Base-by-base conservation (phyloP, 2,329 filamentous ascomycete genomes). In the Pestalotiopsis sp. region DNA sequence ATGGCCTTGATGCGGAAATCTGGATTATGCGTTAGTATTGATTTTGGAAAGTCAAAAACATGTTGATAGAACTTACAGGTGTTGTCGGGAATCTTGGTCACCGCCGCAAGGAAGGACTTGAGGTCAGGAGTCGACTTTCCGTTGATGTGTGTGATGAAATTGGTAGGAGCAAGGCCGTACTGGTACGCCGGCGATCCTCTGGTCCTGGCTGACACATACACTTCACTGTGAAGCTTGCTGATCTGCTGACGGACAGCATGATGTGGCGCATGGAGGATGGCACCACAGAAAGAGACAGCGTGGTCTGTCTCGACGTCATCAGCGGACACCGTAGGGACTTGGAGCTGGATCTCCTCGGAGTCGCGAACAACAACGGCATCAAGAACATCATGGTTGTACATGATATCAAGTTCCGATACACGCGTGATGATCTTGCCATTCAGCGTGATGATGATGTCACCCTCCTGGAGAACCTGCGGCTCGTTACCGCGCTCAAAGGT, bases 161-260 rank as follows among this genome's bases (percentile, higher is more conserved):
- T 99, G 17, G 96, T 99, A 1, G 95, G 95, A 4, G 95, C 93
- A 38, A 99, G 89, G 17, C 94, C 94, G 77, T 97, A 97, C 79
- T 95, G 93, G 77, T 95, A 96, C 0, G 93, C 88, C 0, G 94
- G 94, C 2, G 92, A 95, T 38, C 94, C 94, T 60, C 93, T 87
- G 66, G 92, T 93, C 70, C 95, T 87, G 2, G 94, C 94, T 45
- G 93, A 96, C 52, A 99, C 95, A 80, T 99, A 99, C 4, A 99
- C 93, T 80, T 98, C 95, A 71, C 93, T 97, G 78, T 98, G 95
- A 38, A 99, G 87, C 81, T 97, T 97, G 81, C 92, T 95, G 77
- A 99, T 99, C 80, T 99, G 96, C 81, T 99, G 96, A 25, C 96
- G 90, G 11, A 99, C 97, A 64, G 96, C 96, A 78, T 98, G 95